Evolutionary conservation across 73 alveolate species (phyloP).

Genomic region (Paramecium biaurelia): DNA sequence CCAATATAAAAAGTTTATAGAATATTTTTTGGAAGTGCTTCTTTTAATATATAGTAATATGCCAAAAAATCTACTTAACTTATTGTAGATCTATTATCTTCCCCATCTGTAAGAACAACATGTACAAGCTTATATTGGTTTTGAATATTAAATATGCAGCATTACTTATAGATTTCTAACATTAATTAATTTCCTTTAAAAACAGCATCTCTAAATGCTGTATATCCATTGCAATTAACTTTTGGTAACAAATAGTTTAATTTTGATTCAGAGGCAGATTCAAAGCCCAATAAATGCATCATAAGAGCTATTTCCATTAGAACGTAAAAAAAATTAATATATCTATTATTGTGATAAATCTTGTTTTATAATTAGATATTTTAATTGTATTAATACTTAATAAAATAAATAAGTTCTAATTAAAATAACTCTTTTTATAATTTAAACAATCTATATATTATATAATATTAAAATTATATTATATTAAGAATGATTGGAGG

Average conservation of each 20-base stretch:
- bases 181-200: neutral
- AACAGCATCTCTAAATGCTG: neutral
- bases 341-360: too few species aligned
- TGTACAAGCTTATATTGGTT: neutral
- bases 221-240: neutral
- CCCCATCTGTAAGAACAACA: slow-evolving; percentile 9
- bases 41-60: neutral
- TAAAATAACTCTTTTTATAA: too few species aligned
- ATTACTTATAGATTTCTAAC: neutral
- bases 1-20: neutral
- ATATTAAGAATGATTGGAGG: too few species aligned
- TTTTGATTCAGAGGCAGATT: neutral
- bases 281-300: neutral
- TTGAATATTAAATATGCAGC: neutral
- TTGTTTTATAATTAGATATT: too few species aligned
- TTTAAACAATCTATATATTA: too few species aligned
- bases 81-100: neutral
- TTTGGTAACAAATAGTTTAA: neutral
- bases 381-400: too few species aligned
- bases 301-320: neutral
- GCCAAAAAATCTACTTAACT: neutral
- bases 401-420: too few species aligned
- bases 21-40: neutral
- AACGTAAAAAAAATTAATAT: too few species aligned
- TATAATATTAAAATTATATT: too few species aligned